phyloP scores from a whole-genome alignment of 768 basidiomycete genomes.

The Zangia roseola region DNA sequence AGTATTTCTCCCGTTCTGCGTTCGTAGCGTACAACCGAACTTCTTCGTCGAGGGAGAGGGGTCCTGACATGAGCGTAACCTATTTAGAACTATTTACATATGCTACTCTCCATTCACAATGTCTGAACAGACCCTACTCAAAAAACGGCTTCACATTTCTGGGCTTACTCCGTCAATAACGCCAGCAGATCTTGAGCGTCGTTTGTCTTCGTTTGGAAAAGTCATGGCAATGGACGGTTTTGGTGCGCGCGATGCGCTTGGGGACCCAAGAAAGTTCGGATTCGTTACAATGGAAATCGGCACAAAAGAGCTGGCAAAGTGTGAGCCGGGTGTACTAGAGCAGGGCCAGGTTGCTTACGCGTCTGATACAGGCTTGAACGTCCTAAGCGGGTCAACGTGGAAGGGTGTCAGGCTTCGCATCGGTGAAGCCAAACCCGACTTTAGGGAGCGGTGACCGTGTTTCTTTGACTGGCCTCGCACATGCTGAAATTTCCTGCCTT shows the following conservation, averaged over 20 bases:
- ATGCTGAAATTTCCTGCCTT: not conserved
- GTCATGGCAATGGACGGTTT: slow-evolving; percentile 72
- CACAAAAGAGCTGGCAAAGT: slow-evolving; percentile 56
- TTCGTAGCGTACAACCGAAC: slow-evolving; percentile 86
- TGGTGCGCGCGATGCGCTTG: slow-evolving; percentile 60
- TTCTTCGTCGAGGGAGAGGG: slow-evolving; percentile 82
- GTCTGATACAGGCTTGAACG: slow-evolving; percentile 57
- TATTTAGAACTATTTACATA: too few species aligned
- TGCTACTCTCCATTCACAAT: too few species aligned
- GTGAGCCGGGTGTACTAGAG: slow-evolving; percentile 37
- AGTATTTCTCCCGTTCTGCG: slow-evolving; percentile 85
- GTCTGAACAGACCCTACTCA: too few species aligned
- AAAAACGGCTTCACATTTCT: slow-evolving; percentile 71
- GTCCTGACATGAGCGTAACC: slow-evolving; percentile 34
- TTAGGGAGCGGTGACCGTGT: slow-evolving; percentile 49
- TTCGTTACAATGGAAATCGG: slow-evolving; percentile 72
- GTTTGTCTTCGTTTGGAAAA: slow-evolving; percentile 64
- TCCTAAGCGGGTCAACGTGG: slow-evolving; percentile 80
- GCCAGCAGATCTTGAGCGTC: slow-evolving; percentile 50
- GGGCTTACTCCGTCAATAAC: slow-evolving; percentile 71
- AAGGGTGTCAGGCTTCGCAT: slow-evolving; percentile 84
- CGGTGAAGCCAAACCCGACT: slow-evolving; percentile 82
- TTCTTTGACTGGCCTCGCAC: not conserved
- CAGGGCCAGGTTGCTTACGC: not conserved
- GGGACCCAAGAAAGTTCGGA: slow-evolving; percentile 67